Evolutionary conservation across 2,329 filamentous ascomycete species (phyloP).

Genomic region (Epichloe typhina): DNA sequence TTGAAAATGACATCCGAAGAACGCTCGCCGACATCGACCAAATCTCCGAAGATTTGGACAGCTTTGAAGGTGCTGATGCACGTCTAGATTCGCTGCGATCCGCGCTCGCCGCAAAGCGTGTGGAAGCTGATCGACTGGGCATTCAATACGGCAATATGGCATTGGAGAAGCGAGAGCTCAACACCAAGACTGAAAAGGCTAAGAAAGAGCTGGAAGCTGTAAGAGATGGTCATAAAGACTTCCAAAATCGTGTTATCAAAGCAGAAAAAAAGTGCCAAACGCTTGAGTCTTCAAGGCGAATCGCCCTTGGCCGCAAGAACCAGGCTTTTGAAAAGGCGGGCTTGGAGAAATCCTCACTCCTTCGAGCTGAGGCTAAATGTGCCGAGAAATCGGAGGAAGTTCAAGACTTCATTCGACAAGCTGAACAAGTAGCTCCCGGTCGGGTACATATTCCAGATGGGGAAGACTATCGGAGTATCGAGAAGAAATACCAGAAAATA

Average conservation of each 20-base stretch:
- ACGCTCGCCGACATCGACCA: conserved; percentile 44
- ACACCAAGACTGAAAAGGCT: conserved; percentile 26
- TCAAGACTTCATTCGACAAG: conserved; percentile 39
- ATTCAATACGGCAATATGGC: conserved; percentile 39
- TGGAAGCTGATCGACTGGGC: conserved; percentile 35
- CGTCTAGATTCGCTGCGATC: conserved; percentile 45
- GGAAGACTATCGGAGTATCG: conserved; percentile 46
- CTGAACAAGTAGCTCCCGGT: conserved; percentile 35
- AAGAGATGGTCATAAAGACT: conserved; percentile 24
- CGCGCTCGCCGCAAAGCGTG: conserved; percentile 42
- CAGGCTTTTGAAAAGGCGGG: conserved; percentile 38
- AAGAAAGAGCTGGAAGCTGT: conserved; percentile 22
- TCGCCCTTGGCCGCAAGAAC: conserved; percentile 50
- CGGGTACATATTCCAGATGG: conserved; percentile 51
- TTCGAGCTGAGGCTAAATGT: conserved; percentile 31
- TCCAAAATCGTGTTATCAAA: conserved; percentile 39
- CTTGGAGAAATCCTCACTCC: conserved; percentile 31
- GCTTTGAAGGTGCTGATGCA: conserved; percentile 54
- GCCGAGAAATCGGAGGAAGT: conserved; percentile 35
- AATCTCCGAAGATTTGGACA: conserved; percentile 47
- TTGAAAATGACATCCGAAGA: conserved; percentile 43
- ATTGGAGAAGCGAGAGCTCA: conserved; percentile 36
- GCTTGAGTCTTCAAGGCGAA: conserved; percentile 33
- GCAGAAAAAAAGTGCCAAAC: conserved; percentile 38
- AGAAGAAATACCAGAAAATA: conserved; percentile 41